Evolutionary conservation across 1,284 basidiomycete species (phyloP).

Genomic region (Naganishia sp.): DNA sequence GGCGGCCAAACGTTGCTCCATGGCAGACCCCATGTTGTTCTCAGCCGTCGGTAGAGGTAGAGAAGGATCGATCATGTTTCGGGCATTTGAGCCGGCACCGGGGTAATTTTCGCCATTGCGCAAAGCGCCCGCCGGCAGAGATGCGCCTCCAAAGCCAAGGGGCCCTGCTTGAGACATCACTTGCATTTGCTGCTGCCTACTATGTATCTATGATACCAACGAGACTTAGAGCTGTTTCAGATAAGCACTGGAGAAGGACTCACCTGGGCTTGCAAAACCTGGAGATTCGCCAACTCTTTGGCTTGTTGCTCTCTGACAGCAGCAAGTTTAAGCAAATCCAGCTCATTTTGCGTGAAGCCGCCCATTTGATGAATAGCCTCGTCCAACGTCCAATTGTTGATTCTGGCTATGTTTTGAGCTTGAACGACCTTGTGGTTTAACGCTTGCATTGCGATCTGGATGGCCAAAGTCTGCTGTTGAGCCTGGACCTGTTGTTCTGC

Average conservation of each 20-base stretch:
- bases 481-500: slow-evolving; percentile 19
- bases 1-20: slow-evolving; percentile 29
- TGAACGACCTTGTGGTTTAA: slow-evolving; percentile 31
- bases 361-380: slow-evolving; percentile 31
- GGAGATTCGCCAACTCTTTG: slow-evolving; percentile 26
- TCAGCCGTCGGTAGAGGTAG: slow-evolving; percentile 18
- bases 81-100: background rate
- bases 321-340: slow-evolving; percentile 27
- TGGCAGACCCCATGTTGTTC: slow-evolving; percentile 17
- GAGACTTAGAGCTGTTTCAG: background rate
- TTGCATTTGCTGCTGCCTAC: slow-evolving; percentile 22
- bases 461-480: slow-evolving; percentile 12
- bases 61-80: slow-evolving; percentile 18
- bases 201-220: background rate
- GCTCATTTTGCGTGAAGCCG: slow-evolving; percentile 31
- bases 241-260: background rate
- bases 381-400: slow-evolving; percentile 30
- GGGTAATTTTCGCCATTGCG: background rate
- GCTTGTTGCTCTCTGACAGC: slow-evolving; percentile 30
- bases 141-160: slow-evolving; percentile 1
- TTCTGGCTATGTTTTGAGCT: slow-evolving; percentile 30
- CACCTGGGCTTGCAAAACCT: slow-evolving; percentile 25
- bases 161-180: slow-evolving; percentile 4
- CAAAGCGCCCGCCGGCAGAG: background rate
- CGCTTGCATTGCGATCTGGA: slow-evolving; percentile 29